Conservation (phyloP, 169 alveolate genomes). For the Cryptosporidium muris region DNA sequence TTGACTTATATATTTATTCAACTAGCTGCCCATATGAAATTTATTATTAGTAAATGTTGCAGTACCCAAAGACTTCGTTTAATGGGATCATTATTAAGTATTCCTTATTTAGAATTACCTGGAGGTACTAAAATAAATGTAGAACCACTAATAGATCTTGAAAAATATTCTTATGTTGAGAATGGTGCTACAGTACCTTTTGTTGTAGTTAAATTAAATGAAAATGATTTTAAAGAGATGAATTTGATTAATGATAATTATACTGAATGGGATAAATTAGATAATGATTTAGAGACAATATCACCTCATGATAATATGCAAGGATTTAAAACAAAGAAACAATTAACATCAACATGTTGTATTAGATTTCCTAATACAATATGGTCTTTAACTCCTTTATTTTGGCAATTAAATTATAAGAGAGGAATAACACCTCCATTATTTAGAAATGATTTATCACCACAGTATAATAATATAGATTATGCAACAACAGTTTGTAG, state of each 20-base stretch:
- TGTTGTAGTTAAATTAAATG: conserved; percentile 34
- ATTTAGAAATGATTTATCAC: conserved; percentile 19
- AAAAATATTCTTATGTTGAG: conserved; percentile 1
- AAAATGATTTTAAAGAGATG: conserved; percentile 42
- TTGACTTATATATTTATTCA: conserved; percentile 31
- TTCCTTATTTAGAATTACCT: conserved; percentile 39
- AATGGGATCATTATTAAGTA: conserved; percentile 34
- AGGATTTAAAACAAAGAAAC: conserved; percentile 28
- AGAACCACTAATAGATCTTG: conserved; percentile 38
- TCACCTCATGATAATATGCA: no score
- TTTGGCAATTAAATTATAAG: conserved; percentile 57
- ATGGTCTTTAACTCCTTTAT: conserved; percentile 64
- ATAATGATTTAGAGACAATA: conserved; percentile 44
- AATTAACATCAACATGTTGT: conserved; percentile 19
- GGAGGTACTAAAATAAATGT: conserved; percentile 61
- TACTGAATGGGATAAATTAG: background rate
- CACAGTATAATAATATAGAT: conserved; percentile 19
- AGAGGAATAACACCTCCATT: conserved; percentile 66
- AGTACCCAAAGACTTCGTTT: conserved; percentile 33
- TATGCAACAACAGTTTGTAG: conserved; percentile 5
- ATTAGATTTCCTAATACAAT: conserved; percentile 36
- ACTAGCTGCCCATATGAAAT: conserved; percentile 66
- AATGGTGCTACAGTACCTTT: conserved; percentile 68
- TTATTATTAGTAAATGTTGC: conserved; percentile 56
- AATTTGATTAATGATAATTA: conserved; percentile 22